phyloP scores from a whole-genome alignment of 1,139 yeast species.

The Geotrichum fermentans region DNA sequence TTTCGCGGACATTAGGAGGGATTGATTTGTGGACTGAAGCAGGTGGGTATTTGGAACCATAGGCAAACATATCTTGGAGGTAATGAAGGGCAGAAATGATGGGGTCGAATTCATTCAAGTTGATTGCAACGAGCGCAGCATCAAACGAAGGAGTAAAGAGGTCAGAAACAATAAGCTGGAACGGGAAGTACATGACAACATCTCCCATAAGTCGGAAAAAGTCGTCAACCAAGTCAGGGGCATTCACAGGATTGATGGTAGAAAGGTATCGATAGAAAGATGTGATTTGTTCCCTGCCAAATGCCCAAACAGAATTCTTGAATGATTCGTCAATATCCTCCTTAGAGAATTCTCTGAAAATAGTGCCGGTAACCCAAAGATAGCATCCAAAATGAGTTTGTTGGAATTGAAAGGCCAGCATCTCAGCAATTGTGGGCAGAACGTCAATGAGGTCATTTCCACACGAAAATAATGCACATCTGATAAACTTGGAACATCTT shows the following conservation, averaged over 20 bases:
- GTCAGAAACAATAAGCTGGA: conserved; percentile 53
- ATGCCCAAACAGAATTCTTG: conserved; percentile 48
- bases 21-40: conserved; percentile 58
- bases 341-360: conserved; percentile 71
- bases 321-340: conserved; percentile 41
- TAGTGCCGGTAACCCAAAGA: conserved; percentile 83
- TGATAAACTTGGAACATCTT: conserved; percentile 62
- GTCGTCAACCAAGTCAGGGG: conserved; percentile 80
- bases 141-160: conserved; percentile 56
- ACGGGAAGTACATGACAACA: conserved; percentile 72
- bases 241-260: conserved; percentile 38
- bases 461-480: conserved; percentile 63
- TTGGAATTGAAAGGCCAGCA: conserved; percentile 64
- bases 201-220: conserved; percentile 82
- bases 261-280: conserved; percentile 41
- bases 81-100: conserved; percentile 67
- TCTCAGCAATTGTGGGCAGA: conserved; percentile 58
- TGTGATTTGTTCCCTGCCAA: conserved; percentile 45
- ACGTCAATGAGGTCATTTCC: conserved; percentile 59
- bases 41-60: conserved; percentile 82
- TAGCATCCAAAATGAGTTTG: conserved; percentile 73
- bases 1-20: conserved; percentile 50
- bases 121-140: conserved; percentile 54
- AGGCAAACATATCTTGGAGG: conserved; percentile 70
- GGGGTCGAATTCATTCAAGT: conserved; percentile 66